Percentiles rank a stretch among this genome's conserved stretches.
These are phyloP conservation scores for Leishmania aethiopica DNA, from an alignment of 208 protist genomes.

Conservation along the genomic window DNA sequence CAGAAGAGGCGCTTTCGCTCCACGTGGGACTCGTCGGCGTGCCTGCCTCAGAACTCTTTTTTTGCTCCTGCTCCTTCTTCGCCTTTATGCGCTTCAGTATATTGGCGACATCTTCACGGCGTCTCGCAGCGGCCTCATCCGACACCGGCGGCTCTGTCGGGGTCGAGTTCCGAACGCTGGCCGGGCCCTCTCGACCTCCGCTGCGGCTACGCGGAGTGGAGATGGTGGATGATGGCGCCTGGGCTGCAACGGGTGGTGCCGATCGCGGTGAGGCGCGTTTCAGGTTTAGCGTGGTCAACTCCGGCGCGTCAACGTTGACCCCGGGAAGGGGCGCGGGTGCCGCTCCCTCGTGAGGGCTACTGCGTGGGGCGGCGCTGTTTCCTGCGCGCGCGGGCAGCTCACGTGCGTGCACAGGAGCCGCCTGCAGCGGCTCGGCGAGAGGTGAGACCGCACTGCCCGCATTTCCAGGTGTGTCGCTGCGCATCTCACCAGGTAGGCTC, in stretches of 20 bases:
- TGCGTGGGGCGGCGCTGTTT: not conserved
- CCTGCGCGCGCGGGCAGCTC: constrained; percentile 2
- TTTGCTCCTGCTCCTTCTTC: constrained; percentile 35
- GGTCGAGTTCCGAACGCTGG: constrained; percentile 10
- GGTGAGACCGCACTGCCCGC: not conserved
- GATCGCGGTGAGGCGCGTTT: constrained; percentile 1
- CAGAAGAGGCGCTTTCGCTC: constrained; percentile 5
- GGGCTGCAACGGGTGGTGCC: not conserved
- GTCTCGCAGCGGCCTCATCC: constrained; percentile 17
- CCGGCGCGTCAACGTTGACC: constrained; percentile 24
- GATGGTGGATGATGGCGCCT: not conserved
- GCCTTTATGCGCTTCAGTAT: constrained; percentile 48
- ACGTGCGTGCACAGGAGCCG: constrained; percentile 1
- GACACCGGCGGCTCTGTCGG: constrained; percentile 2
- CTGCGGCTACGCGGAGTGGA: constrained; percentile 17
- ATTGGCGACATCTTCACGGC: constrained; percentile 43
- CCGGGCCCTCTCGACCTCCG: not conserved
- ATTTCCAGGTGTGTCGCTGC: constrained; percentile 8
- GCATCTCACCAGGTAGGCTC: constrained; percentile 6
- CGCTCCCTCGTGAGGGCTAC: constrained; percentile 1
- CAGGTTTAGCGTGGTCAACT: constrained; percentile 29
- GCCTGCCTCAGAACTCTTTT: not conserved
- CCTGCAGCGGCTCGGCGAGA: constrained; percentile 21
- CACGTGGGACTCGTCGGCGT: constrained; percentile 10
- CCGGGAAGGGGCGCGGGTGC: constrained; percentile 22